A percentile compares a stretch with the other conserved stretches of the same genome.
phyloP scores from a whole-genome alignment of 2,329 filamentous ascomycete species.

The Passalora sequoiae region DNA sequence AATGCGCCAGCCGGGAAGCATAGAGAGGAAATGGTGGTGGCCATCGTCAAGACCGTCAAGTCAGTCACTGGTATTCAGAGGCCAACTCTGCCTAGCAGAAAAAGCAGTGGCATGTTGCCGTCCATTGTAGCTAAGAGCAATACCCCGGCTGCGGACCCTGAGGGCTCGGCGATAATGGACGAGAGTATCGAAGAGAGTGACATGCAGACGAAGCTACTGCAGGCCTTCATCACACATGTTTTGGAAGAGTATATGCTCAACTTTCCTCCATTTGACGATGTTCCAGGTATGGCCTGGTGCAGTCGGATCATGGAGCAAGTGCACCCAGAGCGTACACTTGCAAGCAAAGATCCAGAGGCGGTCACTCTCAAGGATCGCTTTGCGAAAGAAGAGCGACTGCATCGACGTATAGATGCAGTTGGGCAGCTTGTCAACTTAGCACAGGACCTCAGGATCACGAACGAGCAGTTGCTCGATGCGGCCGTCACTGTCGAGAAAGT shows the following conservation, averaged over 20 bases:
- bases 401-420: constrained; percentile 60
- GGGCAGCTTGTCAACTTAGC: constrained; percentile 67
- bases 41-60: constrained; percentile 65
- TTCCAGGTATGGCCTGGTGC: constrained; percentile 48
- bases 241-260: constrained; percentile 67
- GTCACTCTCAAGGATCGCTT: constrained; percentile 61
- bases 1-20: constrained; percentile 45
- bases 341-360: constrained; percentile 42
- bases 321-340: constrained; percentile 58
- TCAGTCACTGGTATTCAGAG: constrained; percentile 62
- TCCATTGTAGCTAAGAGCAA: constrained; percentile 20
- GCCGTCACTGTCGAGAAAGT: constrained; percentile 38
- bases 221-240: constrained; percentile 72
- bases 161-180: constrained; percentile 43
- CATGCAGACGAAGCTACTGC: constrained; percentile 60
- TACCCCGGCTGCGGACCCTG: constrained; percentile 51
- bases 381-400: constrained; percentile 57
- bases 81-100: constrained; percentile 58
- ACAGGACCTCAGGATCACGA: constrained; percentile 50
- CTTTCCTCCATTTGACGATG: constrained; percentile 40
- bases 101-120: constrained; percentile 41
- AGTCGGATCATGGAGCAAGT: constrained; percentile 63
- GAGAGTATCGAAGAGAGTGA: constrained; percentile 51
- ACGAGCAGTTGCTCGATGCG: constrained; percentile 45
- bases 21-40: constrained; percentile 60